Conservation (phyloP, 176 grass and related monocot genomes). For the Dactylis glomerata region DNA sequence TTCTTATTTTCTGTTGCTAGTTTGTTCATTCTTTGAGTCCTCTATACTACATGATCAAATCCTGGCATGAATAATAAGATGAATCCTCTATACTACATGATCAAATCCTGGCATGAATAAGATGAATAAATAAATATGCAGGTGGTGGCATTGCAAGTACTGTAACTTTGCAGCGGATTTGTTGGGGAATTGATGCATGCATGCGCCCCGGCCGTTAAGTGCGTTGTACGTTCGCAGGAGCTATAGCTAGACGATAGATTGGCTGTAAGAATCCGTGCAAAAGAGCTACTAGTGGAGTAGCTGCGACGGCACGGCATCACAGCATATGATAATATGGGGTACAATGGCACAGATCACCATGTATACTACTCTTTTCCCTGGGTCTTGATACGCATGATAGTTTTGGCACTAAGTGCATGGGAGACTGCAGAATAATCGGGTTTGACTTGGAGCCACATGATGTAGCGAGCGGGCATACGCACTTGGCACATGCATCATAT, state of each 20-base stretch:
- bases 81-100: not conserved
- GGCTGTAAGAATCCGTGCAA: conserved; percentile 14
- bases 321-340: conserved; percentile 15
- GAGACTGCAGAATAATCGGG: not conserved
- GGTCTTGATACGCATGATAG: conserved; percentile 33
- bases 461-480: not conserved
- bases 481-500: not conserved
- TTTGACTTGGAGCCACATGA: conserved; percentile 34
- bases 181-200: not conserved
- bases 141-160: not conserved
- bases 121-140: not conserved
- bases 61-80: conserved; percentile 13
- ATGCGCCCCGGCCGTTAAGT: conserved; percentile 28
- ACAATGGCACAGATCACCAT: conserved; percentile 27
- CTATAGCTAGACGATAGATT: not conserved
- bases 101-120: not conserved
- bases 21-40: not conserved
- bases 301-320: conserved; percentile 46
- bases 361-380: conserved; percentile 17
- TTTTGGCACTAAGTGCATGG: conserved; percentile 32
- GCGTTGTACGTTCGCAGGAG: not conserved
- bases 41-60: not conserved
- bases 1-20: not conserved
- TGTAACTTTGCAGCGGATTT: not conserved
- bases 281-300: conserved; percentile 18